Percentiles rank a stretch among this genome's conserved stretches.
Conservation (phyloP, 805 yeast genomes). For the Saturnispora gosingensis region DNA sequence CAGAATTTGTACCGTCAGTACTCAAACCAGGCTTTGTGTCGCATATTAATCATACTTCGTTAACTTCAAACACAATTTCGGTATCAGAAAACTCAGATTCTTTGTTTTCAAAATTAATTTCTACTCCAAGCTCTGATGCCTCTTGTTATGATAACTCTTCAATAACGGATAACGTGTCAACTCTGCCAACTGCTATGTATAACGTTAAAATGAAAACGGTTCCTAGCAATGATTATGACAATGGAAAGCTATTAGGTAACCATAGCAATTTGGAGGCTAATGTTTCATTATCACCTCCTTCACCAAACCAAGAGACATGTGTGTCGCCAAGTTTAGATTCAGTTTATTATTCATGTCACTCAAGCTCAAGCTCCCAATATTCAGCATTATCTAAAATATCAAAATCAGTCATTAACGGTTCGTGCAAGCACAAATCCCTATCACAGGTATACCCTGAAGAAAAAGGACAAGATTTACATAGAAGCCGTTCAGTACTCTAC, state of each 20-base stretch:
- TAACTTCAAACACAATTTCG: not conserved
- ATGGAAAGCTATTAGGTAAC: constrained; percentile 15
- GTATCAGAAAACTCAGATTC: constrained; percentile 4
- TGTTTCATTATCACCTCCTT: constrained; percentile 5
- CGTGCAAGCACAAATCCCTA: not conserved
- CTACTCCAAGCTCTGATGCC: not conserved
- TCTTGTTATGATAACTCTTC: not conserved
- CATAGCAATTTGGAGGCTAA: constrained; percentile 5
- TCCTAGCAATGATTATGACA: constrained; percentile 20
- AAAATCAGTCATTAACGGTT: not conserved
- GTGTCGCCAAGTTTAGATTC: not conserved
- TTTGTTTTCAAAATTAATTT: not conserved
- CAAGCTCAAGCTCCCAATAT: not conserved
- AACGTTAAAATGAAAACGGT: constrained; percentile 14
- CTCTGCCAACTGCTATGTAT: constrained; percentile 1
- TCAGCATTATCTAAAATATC: not conserved
- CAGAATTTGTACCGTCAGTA: not conserved
- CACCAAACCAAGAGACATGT: constrained; percentile 4
- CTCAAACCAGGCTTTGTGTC: not conserved
- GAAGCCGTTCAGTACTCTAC: constrained; percentile 13
- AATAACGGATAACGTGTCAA: not conserved
- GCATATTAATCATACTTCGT: not conserved
- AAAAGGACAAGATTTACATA: not conserved
- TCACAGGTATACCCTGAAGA: not conserved
- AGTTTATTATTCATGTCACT: constrained; percentile 3